Percentiles rank a stretch among this genome's conserved stretches.
phyloP scores from a whole-genome alignment of 306 rosid species.

The Trifolium repens region DNA sequence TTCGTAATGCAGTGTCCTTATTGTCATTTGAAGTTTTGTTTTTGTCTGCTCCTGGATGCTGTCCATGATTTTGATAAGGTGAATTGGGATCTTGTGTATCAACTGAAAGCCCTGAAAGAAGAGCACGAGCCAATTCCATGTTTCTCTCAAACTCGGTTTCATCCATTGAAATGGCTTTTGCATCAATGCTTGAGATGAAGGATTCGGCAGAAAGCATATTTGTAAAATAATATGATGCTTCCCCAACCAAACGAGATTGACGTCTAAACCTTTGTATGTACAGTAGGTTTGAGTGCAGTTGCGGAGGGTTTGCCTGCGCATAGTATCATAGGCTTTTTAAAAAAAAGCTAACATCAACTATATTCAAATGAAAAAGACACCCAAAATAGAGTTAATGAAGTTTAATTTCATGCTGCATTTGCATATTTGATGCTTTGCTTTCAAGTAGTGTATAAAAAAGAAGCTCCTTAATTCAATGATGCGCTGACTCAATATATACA shows the following conservation, averaged over 20 bases:
- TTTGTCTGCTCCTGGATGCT: constrained; percentile 48
- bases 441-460: neutral
- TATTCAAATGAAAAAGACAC: constrained; percentile 31
- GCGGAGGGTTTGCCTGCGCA: constrained; percentile 98
- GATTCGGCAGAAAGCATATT: constrained; percentile 94
- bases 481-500: constrained; percentile 9
- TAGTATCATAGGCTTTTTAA: constrained; percentile 37
- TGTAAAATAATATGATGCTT: constrained; percentile 92
- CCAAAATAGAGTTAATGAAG: constrained; percentile 30
- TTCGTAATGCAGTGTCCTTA: constrained; percentile 47
- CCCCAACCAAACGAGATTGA: constrained; percentile 78
- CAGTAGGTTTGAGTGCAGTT: constrained; percentile 85
- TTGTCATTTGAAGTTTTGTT: constrained; percentile 49
- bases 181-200: constrained; percentile 89
- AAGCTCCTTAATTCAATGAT: constrained; percentile 28
- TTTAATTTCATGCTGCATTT: constrained; percentile 27
- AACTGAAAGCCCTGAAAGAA: constrained; percentile 79
- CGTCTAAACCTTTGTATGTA: constrained; percentile 93
- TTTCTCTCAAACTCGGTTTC: constrained; percentile 85
- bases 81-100: constrained; percentile 59
- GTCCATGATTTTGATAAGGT: constrained; percentile 53
- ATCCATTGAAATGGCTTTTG: constrained; percentile 90
- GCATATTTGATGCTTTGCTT: constrained; percentile 33
- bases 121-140: constrained; percentile 89
- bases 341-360: constrained; percentile 14